These are phyloP conservation scores for Kluyveromyces aestuarii DNA, from an alignment of 805 yeast species.

Conservation along the genomic window DNA sequence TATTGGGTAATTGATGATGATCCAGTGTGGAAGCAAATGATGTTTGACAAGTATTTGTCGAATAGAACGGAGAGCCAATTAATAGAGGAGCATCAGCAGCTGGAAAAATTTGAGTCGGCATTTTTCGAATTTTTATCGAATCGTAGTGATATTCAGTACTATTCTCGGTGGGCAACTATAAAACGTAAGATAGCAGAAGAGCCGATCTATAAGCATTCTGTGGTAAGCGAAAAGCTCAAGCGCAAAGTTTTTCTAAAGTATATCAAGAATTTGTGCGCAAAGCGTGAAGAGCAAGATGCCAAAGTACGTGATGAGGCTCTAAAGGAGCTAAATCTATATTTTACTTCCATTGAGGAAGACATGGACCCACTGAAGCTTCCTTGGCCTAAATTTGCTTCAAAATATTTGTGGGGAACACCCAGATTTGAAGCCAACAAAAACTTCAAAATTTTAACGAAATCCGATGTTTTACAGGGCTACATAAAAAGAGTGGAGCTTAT, in stretches of 20 bases:
- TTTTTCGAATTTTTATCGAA: constrained; percentile 39
- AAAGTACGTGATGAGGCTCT: constrained; percentile 40
- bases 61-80: constrained; percentile 43
- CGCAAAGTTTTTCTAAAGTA: constrained; percentile 45
- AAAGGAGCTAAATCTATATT: constrained; percentile 42
- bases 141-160: constrained; percentile 38
- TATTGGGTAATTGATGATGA: constrained; percentile 59
- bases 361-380: constrained; percentile 9
- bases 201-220: constrained; percentile 53
- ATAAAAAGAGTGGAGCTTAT: constrained; percentile 22
- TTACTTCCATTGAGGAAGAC: constrained; percentile 25
- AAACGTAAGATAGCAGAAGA: constrained; percentile 50
- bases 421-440: constrained; percentile 53
- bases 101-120: constrained; percentile 47
- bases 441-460: constrained; percentile 40
- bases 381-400: constrained; percentile 19
- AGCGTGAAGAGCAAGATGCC: constrained; percentile 17
- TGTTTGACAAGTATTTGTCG: constrained; percentile 58
- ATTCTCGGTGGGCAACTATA: constrained; percentile 57
- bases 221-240: constrained; percentile 49
- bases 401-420: constrained; percentile 30
- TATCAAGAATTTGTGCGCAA: constrained; percentile 31
- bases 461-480: constrained; percentile 48
- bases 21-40: constrained; percentile 46
- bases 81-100: constrained; percentile 41